Conservation (phyloP, 2,329 filamentous ascomycete genomes). For the Aspergillus aculeatinus region DNA sequence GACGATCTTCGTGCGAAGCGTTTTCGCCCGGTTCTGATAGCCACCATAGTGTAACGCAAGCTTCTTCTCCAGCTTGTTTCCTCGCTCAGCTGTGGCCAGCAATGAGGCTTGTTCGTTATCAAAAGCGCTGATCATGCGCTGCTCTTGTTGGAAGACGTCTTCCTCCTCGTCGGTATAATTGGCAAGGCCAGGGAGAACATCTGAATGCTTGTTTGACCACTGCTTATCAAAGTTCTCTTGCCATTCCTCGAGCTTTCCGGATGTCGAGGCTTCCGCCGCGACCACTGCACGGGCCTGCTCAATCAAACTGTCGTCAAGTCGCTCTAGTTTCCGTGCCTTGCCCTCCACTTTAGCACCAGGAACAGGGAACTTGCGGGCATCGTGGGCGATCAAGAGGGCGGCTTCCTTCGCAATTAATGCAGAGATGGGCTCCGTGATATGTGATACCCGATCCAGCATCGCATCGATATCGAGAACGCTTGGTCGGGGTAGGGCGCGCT, state of each 20-base stretch:
- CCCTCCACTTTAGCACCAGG: slow-evolving; percentile 65
- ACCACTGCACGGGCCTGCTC: slow-evolving; percentile 76
- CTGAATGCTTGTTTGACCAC: slow-evolving; percentile 53
- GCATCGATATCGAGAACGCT: slow-evolving; percentile 67
- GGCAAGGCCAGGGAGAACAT: slow-evolving; percentile 69
- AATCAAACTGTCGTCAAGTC: slow-evolving; percentile 69
- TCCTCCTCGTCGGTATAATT: slow-evolving; percentile 78
- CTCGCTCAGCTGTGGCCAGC: slow-evolving; percentile 70
- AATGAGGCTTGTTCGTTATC: slow-evolving; percentile 73
- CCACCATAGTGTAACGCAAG: slow-evolving; percentile 83
- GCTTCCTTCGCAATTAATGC: slow-evolving; percentile 73
- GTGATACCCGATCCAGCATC: slow-evolving; percentile 63
- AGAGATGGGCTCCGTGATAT: slow-evolving; percentile 63
- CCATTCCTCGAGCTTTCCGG: slow-evolving; percentile 50
- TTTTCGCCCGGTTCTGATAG: slow-evolving; percentile 82
- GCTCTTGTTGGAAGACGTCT: slow-evolving; percentile 56
- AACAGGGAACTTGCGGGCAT: slow-evolving; percentile 73
- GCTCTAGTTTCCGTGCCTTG: slow-evolving; percentile 58
- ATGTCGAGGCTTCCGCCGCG: slow-evolving; percentile 62
- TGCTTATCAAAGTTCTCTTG: slow-evolving; percentile 51
- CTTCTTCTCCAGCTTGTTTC: slow-evolving; percentile 91
- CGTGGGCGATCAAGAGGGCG: slow-evolving; percentile 75
- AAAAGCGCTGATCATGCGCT: slow-evolving; percentile 68
- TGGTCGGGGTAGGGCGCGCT: slow-evolving; percentile 77
- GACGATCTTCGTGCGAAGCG: slow-evolving; percentile 73